phyloP scores from a whole-genome alignment of 768 basidiomycete species.

The Sporobolomyces phaffii region DNA sequence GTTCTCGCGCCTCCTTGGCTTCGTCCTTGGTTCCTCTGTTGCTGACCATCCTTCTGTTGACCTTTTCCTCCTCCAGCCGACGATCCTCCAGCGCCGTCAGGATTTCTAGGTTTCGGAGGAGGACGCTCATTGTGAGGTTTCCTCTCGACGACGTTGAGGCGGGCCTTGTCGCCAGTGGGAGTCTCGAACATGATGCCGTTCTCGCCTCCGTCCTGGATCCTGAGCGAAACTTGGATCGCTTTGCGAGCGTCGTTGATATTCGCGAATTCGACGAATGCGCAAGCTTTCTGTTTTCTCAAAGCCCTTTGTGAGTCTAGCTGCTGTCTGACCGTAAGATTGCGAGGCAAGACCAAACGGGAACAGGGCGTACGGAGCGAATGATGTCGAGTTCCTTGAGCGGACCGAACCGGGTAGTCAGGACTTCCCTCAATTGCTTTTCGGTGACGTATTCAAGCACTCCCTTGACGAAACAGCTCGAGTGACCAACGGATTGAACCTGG shows the following conservation, averaged over 20 bases:
- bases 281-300: conserved; percentile 56
- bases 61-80: background rate
- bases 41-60: conserved; percentile 3
- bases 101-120: conserved; percentile 6
- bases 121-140: conserved; percentile 28
- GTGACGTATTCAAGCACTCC: conserved; percentile 66
- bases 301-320: background rate
- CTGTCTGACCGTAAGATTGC: too few species aligned
- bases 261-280: conserved; percentile 88
- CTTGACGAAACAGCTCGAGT: conserved; percentile 87
- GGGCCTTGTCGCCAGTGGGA: conserved; percentile 49
- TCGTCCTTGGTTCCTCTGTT: conserved; percentile 9
- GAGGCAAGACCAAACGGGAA: too few species aligned
- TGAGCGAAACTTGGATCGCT: conserved; percentile 71
- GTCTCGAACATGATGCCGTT: conserved; percentile 76
- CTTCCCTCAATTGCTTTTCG: conserved; percentile 52
- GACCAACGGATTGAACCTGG: conserved; percentile 52
- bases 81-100: conserved; percentile 5
- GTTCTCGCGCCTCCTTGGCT: too few species aligned
- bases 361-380: conserved; percentile 55
- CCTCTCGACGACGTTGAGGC: conserved; percentile 35
- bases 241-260: conserved; percentile 71
- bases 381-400: conserved; percentile 81
- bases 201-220: conserved; percentile 67
- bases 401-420: conserved; percentile 64